Percentiles rank a stretch among this genome's conserved stretches.
These are phyloP conservation scores for Mucor lusitanicus DNA, from an alignment of 371 early-diverging fungal species.

Conservation along the genomic window DNA sequence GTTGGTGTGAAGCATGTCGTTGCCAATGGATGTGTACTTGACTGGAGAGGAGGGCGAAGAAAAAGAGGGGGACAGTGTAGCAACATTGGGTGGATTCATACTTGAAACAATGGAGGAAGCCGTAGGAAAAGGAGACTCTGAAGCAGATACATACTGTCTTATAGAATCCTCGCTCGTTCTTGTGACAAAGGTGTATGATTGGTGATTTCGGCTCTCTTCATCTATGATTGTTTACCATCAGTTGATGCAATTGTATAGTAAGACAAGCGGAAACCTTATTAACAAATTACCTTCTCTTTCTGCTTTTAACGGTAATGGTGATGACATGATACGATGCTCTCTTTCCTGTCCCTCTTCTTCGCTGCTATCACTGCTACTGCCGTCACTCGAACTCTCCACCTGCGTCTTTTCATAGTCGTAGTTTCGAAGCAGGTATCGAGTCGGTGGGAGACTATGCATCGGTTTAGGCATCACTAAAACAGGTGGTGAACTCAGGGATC, in stretches of 20 bases:
- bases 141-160: constrained; percentile 1
- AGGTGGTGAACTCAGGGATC: constrained; percentile 21
- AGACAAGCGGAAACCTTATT: background rate
- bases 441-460: constrained; percentile 16
- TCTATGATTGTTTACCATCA: constrained; percentile 1
- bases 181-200: constrained; percentile 2
- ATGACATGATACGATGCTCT: background rate
- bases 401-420: constrained; percentile 21
- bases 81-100: background rate
- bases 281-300: constrained; percentile 2
- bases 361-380: background rate
- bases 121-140: constrained; percentile 14
- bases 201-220: background rate
- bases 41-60: background rate
- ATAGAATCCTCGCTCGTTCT: constrained; percentile 15
- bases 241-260: background rate
- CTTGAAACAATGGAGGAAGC: constrained; percentile 9
- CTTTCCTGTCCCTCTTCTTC: background rate
- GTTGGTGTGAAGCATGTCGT: background rate
- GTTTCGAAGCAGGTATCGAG: constrained; percentile 8
- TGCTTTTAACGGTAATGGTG: background rate
- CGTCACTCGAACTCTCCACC: constrained; percentile 5
- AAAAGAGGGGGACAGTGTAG: background rate
- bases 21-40: background rate
- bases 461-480: constrained; percentile 22